These are phyloP conservation scores for Globisporangium polare DNA, from an alignment of 352 stramenopile species.

Conservation along the genomic window DNA sequence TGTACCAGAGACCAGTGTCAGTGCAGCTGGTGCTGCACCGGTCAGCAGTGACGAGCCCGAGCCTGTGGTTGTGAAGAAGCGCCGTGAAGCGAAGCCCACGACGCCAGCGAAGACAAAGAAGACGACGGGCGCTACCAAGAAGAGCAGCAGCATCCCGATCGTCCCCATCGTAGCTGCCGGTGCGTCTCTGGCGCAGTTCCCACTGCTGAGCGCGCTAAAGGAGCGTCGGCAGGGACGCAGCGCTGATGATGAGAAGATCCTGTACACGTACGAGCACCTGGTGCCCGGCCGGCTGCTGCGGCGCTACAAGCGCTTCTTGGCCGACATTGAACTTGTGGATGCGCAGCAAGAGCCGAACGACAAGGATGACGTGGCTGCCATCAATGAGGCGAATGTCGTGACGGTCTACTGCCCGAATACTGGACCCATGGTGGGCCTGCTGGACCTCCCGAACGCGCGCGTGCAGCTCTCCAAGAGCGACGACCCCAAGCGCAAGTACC, in stretches of 20 bases:
- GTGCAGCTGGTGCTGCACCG: neutral
- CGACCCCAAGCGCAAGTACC: constrained; percentile 78
- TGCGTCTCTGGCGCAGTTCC: constrained; percentile 2
- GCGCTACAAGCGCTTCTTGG: constrained; percentile 84
- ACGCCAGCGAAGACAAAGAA: constrained; percentile 1
- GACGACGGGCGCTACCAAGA: neutral
- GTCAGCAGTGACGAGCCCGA: neutral
- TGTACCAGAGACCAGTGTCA: neutral
- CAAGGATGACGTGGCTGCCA: neutral
- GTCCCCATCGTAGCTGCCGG: neutral
- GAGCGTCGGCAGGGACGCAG: constrained; percentile 13
- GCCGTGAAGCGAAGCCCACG: neutral
- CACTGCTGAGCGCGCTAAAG: constrained; percentile 24
- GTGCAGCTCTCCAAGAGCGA: constrained; percentile 78
- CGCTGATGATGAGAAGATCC: constrained; percentile 19
- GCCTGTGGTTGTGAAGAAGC: neutral
- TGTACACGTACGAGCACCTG: constrained; percentile 54
- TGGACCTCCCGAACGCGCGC: constrained; percentile 57
- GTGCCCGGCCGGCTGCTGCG: constrained; percentile 51
- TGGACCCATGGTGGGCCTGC: constrained; percentile 71
- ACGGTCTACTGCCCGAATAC: constrained; percentile 87
- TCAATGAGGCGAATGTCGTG: constrained; percentile 23
- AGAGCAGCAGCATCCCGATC: constrained; percentile 6
- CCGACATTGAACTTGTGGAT: constrained; percentile 58
- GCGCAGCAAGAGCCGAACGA: neutral